Base-by-base conservation (phyloP, 2,329 filamentous ascomycete species). In the Ophiostoma sp. region DNA sequence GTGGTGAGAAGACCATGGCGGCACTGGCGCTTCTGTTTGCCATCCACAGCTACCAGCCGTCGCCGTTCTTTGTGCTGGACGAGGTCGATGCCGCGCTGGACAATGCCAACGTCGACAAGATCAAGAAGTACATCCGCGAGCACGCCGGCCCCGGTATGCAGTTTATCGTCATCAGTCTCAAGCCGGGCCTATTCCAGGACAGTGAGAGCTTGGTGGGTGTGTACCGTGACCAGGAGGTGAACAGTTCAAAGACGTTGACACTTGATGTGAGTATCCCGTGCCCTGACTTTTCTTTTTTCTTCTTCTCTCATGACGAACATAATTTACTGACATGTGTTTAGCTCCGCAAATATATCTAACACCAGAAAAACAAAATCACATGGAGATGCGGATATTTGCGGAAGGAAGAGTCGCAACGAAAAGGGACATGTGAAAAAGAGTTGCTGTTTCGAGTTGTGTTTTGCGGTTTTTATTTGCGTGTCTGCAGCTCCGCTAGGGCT, bases 61-160 rank as follows among this genome's bases (percentile, higher is more conserved):
- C 90, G 74, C 96, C 97, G 0, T 99, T 99, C 85, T 99, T 99
- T 81, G 96, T 99, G 45, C 89, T 99, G 8, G 96, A 99, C 80
- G 96, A 99, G 83, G 95, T 99, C 17, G 96, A 99, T 80, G 97
- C 96, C 11, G 97, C 96, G 55, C 88, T 99, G n/a, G 96, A 99
- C 81, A 97, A 98, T 79, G 94, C 95, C 75, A 99, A 99, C 78
- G 96, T 98, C 7, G 92, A 94, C 78, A 94, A 97, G 81, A 95
- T 99, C 82, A 96, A 95, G 76, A 96, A 96, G 82, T 99, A 99
- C 80, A 97, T 99, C 75, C 90, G 92, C 50, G 94, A 97, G 79
- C 95, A 99, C 82, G 93, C 95, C 0, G 93, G 94, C 0, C 96
- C 96, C 1, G 97, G 97, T 17, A 98, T 98, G 94, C 96, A 99